Evolutionary conservation across 495 filamentous ascomycete species (phyloP).

Genomic region (Penicillium verhagenii): DNA sequence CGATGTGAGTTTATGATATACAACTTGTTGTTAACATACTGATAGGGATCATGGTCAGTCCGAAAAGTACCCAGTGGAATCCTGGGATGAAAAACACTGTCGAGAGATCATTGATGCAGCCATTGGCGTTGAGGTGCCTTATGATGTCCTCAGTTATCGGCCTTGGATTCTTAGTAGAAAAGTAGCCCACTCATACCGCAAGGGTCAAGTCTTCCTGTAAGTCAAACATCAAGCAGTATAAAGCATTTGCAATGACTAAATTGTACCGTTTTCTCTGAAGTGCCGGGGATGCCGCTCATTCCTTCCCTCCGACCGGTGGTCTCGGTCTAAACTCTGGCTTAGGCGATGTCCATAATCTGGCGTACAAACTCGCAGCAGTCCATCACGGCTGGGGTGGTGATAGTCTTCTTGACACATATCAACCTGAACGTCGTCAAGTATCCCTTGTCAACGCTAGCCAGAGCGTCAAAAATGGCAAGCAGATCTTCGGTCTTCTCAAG

Average conservation of each 20-base stretch:
- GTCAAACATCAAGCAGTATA: neutral
- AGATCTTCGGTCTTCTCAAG: conserved; percentile 34
- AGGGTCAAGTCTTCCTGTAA: conserved; percentile 37
- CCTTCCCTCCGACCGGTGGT: conserved; percentile 24
- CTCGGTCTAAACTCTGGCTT: conserved; percentile 35
- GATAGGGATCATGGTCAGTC: neutral
- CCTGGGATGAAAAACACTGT: conserved; percentile 34
- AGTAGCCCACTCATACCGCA: conserved; percentile 33
- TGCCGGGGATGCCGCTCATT: conserved; percentile 48
- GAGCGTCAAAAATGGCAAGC: conserved; percentile 36
- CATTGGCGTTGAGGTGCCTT: conserved; percentile 32
- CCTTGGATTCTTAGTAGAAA: conserved; percentile 43
- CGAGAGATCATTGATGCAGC: conserved; percentile 31
- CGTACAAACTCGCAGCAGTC: conserved; percentile 30
- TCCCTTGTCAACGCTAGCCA: conserved; percentile 38
- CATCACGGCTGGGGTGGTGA: conserved; percentile 18
- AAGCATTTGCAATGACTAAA: neutral
- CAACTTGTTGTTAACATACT: conserved; percentile 4
- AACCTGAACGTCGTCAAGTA: conserved; percentile 24
- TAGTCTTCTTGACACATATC: conserved; percentile 22
- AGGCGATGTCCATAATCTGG: conserved; percentile 30
- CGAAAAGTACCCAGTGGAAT: conserved; percentile 32
- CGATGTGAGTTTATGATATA: conserved; percentile 16
- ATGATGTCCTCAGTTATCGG: conserved; percentile 36
- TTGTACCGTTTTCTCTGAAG: conserved; percentile 12